phyloP scores from a whole-genome alignment of 2,329 filamentous ascomycete genomes.

The Aspergillus sp. region DNA sequence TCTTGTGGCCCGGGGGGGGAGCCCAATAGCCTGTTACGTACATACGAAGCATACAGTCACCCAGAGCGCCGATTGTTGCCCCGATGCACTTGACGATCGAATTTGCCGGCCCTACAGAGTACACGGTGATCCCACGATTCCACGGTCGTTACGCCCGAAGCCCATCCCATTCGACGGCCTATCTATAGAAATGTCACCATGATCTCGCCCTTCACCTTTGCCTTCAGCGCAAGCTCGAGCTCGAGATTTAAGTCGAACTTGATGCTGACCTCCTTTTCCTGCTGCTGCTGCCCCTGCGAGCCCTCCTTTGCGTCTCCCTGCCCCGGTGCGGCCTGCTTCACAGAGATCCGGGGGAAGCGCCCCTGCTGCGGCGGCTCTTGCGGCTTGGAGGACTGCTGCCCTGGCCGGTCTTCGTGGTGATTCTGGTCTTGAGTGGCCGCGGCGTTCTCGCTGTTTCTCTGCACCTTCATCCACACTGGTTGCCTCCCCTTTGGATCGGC shows the following conservation, averaged over 20 bases:
- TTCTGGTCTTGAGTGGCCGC: background rate
- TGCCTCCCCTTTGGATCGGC: background rate
- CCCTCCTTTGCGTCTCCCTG: background rate
- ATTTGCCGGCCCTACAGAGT: no score
- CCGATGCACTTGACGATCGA: no score
- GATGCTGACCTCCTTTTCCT: slow-evolving; percentile 1
- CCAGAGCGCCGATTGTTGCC: no score
- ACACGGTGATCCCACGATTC: no score
- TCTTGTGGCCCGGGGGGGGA: no score
- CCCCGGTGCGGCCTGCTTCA: background rate
- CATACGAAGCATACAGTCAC: no score
- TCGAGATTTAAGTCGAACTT: background rate
- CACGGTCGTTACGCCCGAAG: no score
- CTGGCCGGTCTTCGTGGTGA: background rate
- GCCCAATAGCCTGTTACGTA: no score
- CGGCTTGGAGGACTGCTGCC: background rate
- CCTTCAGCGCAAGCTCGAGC: background rate
- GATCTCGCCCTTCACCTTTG: background rate
- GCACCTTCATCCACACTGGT: background rate
- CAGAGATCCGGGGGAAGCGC: background rate
- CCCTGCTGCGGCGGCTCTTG: background rate
- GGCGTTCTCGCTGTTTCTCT: background rate
- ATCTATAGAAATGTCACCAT: background rate
- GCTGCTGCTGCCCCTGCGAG: background rate
- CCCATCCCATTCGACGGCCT: background rate